phyloP scores from a whole-genome alignment of 1,284 basidiomycete species.

The Mrakiaceae sp. region DNA sequence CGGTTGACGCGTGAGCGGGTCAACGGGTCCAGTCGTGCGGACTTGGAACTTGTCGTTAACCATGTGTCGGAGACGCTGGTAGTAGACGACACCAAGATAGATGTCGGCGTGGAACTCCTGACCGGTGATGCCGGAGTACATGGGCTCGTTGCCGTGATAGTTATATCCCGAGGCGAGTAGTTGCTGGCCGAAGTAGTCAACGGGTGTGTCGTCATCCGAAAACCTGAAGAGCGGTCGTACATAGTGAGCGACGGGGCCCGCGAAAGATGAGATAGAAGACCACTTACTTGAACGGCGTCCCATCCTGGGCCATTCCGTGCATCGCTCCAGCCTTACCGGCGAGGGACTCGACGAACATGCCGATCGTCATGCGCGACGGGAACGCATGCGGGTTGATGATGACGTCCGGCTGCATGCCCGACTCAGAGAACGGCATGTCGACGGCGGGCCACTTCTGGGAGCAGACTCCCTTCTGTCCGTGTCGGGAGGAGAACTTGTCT shows the following conservation, averaged over 20 bases:
- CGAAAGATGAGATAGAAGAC: neutral
- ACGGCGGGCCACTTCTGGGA: slow-evolving; percentile 97
- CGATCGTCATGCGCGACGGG: slow-evolving; percentile 99
- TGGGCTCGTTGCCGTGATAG: slow-evolving; percentile 97
- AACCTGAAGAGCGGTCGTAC: slow-evolving; percentile 46
- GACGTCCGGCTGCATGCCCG: slow-evolving; percentile 96
- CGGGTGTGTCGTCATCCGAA: slow-evolving; percentile 87
- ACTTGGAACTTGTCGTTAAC: slow-evolving; percentile 99
- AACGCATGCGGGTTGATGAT: slow-evolving; percentile 99
- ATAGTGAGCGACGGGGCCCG: neutral
- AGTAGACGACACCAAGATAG: slow-evolving; percentile 96
- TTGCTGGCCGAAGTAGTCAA: slow-evolving; percentile 92
- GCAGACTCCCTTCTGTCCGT: slow-evolving; percentile 99
- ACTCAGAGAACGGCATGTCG: slow-evolving; percentile 99
- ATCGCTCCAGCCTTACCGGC: slow-evolving; percentile 97
- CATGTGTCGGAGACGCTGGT: slow-evolving; percentile 98
- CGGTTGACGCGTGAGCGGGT: slow-evolving; percentile 89
- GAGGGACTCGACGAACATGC: slow-evolving; percentile 99
- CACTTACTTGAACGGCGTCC: slow-evolving; percentile 85
- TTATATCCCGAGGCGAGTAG: slow-evolving; percentile 91
- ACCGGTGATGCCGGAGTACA: slow-evolving; percentile 99
- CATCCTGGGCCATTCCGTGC: slow-evolving; percentile 97
- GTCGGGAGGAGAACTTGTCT: slow-evolving; percentile 97
- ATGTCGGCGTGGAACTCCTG: slow-evolving; percentile 98
- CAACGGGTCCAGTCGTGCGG: slow-evolving; percentile 92